phyloP scores from a whole-genome alignment of 345 rosid genomes.

The Ceriops decandra region DNA sequence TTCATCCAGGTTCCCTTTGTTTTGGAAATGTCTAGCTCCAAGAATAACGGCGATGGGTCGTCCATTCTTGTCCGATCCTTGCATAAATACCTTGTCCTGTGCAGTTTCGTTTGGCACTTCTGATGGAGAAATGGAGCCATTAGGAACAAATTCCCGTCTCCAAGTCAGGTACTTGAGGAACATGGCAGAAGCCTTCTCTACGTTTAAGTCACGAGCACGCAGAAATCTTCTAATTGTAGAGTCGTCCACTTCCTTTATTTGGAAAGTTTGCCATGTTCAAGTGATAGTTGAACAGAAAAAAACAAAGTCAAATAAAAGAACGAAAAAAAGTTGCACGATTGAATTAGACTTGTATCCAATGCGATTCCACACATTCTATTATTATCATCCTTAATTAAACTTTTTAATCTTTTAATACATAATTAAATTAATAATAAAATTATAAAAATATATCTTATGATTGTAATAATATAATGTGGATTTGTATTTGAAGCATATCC shows the following conservation, averaged over 20 bases:
- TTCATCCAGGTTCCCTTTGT: slow-evolving; percentile 34
- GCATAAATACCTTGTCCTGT: slow-evolving; percentile 47
- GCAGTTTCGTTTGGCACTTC: slow-evolving; percentile 28
- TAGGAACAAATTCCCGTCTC: slow-evolving; percentile 37
- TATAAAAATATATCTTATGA: no score
- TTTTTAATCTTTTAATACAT: no score
- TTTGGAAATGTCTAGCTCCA: slow-evolving; percentile 37
- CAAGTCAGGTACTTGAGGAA: slow-evolving; percentile 41
- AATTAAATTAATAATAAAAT: no score
- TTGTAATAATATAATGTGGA: no score
- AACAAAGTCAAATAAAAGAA: background rate
- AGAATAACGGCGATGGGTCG: slow-evolving; percentile 29
- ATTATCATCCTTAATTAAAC: no score
- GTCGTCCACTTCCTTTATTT: slow-evolving; percentile 42
- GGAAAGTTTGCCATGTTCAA: background rate
- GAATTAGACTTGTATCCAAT: no score
- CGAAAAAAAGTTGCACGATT: background rate
- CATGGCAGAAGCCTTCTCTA: slow-evolving; percentile 41
- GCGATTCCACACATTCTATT: no score
- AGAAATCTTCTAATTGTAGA: slow-evolving; percentile 39
- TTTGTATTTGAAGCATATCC: no score
- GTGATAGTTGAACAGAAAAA: background rate
- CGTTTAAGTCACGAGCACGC: slow-evolving; percentile 40
- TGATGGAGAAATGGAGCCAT: slow-evolving; percentile 30
- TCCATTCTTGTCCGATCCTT: slow-evolving; percentile 46